phyloP scores from a whole-genome alignment of 257 asterid species.

The Przewalskia tangutica region DNA sequence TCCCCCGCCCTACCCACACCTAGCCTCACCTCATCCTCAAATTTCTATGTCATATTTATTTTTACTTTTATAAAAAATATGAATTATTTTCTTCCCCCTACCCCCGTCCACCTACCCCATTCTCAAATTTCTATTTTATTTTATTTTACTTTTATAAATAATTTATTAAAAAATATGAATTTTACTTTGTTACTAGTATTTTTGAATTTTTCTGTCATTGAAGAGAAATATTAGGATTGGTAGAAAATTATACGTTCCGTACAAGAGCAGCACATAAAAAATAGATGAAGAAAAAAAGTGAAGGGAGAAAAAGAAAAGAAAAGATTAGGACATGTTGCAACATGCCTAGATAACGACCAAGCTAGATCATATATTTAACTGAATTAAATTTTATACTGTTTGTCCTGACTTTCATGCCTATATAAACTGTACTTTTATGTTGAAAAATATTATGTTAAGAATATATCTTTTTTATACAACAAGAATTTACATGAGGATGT shows the following conservation, averaged over 20 bases:
- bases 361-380: neutral
- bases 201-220: neutral
- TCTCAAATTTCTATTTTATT: no score
- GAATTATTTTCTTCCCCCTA: no score
- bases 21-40: no score
- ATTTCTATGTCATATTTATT: no score
- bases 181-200: neutral
- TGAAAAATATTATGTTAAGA: neutral
- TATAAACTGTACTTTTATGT: neutral
- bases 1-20: no score
- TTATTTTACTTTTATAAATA: no score
- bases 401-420: neutral
- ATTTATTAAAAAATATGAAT: no score
- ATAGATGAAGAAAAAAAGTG: neutral
- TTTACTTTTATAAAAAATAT: no score
- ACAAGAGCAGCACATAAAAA: neutral
- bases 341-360: constrained; percentile 2
- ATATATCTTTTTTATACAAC: neutral
- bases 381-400: neutral
- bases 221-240: constrained; percentile 6
- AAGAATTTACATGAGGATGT: neutral
- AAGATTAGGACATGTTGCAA: neutral
- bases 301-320: neutral
- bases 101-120: no score
- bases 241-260: constrained; percentile 2